Evolutionary conservation across 306 rosid genomes (phyloP).

Genomic region (Biancaea sappan): DNA sequence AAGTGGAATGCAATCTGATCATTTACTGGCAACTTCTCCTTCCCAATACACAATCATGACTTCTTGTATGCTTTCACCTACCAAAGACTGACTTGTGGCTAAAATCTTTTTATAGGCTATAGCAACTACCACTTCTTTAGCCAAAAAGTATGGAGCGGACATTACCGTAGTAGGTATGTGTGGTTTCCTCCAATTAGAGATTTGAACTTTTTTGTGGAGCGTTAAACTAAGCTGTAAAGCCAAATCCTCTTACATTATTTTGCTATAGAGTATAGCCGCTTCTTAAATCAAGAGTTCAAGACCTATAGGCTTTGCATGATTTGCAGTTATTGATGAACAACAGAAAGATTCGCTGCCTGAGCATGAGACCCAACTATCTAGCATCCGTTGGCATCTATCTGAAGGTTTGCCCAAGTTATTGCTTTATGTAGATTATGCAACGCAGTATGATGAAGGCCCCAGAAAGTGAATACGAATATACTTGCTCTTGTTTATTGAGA

Average conservation of each 20-base stretch:
- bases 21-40: not conserved
- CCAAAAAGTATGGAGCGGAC: conserved; percentile 89
- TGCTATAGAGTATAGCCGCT: not conserved
- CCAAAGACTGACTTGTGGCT: conserved; percentile 25
- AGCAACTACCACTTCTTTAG: conserved; percentile 77
- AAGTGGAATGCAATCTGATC: not conserved
- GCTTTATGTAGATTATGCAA: not conserved
- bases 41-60: not conserved
- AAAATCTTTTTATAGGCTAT: conserved; percentile 55
- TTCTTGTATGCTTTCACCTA: conserved; percentile 11
- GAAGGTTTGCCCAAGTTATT: conserved; percentile 60
- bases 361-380: conserved; percentile 84
- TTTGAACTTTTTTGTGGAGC: conserved; percentile 17
- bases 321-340: conserved; percentile 84
- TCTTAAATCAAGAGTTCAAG: conserved; percentile 29
- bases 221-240: conserved; percentile 22
- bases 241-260: conserved; percentile 1
- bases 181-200: not conserved
- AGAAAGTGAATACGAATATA: not conserved
- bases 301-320: conserved; percentile 34
- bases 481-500: not conserved
- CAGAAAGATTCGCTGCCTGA: conserved; percentile 79
- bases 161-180: conserved; percentile 86
- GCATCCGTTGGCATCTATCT: conserved; percentile 87
- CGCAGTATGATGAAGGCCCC: not conserved